Base-by-base conservation (phyloP, 192 early-diverging fungal species). In the Podila minutissima region DNA sequence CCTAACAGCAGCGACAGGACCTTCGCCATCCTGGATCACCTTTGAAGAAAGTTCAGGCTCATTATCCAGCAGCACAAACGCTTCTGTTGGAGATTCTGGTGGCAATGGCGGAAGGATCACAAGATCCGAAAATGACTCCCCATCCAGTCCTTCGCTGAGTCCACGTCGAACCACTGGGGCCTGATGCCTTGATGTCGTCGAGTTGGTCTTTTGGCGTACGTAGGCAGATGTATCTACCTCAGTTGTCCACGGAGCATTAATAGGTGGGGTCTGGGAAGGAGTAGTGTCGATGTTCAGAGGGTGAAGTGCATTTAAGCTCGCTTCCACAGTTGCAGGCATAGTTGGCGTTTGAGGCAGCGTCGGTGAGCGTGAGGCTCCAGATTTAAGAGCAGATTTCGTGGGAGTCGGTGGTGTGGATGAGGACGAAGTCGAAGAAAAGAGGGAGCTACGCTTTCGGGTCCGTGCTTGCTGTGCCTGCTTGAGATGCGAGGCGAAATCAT, bases 71-170 rank as follows among this genome's bases (percentile, higher is more conserved):
- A 75, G 31, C 4, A 75, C 41, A 59, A 69, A 75, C 4, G 74
- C 49, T 53, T 75, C 74, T 0, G 66, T 48, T 2, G 74, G 74
- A 22, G 74, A 75, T 29, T 75, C 74, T n/a, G 74, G 74, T 2
- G 67, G 66, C 2, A 69, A 62, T 24, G 74, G 74, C 7, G 74
- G 66, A 35, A 69, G 66, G 22, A 69, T 32, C 5, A 69, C 62
- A 0, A 59, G 51, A 55, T 55, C 17, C n/a, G 24, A 3, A 55
- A 55, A 55, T 2, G 53, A 55, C 24, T 55, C 53, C 24, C 53
- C 53, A 22, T 55, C 53, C 9, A 55, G 22, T 26, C 24, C 53
- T 55, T 46, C 41, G 41, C 41, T 46, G 15, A 46, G 41, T 46
- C 41, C 41, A 3, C 41, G 41, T 46, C 15, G 41, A 46, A 46